Evolutionary conservation across 2,329 filamentous ascomycete species (phyloP), one percentile per base, ranked within the genome.

Genomic region (Zopfia rhizophila): DNA sequence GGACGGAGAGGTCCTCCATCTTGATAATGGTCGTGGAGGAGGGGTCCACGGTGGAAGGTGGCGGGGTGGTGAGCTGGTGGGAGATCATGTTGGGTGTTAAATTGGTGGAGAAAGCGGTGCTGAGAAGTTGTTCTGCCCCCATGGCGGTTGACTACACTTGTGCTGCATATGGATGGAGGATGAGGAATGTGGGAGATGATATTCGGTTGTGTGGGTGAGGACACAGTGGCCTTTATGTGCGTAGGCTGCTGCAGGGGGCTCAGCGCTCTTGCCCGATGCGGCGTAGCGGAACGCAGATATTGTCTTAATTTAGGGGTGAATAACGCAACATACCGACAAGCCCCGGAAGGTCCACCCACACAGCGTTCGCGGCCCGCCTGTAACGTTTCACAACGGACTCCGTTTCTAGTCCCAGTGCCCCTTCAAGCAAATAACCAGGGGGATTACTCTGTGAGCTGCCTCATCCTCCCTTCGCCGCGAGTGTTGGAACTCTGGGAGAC

Each of bases 1-100:
- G 54, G 38, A 61, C 53, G 39, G 71, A 57, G 45, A 73, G 63
- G 59, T 74, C 70, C 56, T 74, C 70, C 65, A 74, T 69, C 56
- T 74, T 74, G 63, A 74, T 72, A 36, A 69, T 73, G 36, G 65
- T 61, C 38, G 63, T 57, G 28, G 51, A 54, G 17, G 56, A 45
- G 18, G 38, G 42, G 50, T 56, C 48, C 36, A 65, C 48, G n/a
- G 56, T 53, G 37, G 56, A 38, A 16, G 58, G 56, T 30, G 58
- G n/a, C 21, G 61, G 28, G 17, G 4, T 40, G 38, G 25, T 35
- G 30, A 52, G 39, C n/a, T 53, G 56, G 14, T 56, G 55, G 21
- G 61, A 51, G 35, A 57, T 54, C 56, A 46, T 36, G 38, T 30
- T 27, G 6, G 45, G 40, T 8, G 42, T 50, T 36, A 31, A 45